Evolutionary conservation across 768 basidiomycete species (phyloP), one percentile per base, ranked within the genome.

Genomic region (Asterophora lycoperdoides): DNA sequence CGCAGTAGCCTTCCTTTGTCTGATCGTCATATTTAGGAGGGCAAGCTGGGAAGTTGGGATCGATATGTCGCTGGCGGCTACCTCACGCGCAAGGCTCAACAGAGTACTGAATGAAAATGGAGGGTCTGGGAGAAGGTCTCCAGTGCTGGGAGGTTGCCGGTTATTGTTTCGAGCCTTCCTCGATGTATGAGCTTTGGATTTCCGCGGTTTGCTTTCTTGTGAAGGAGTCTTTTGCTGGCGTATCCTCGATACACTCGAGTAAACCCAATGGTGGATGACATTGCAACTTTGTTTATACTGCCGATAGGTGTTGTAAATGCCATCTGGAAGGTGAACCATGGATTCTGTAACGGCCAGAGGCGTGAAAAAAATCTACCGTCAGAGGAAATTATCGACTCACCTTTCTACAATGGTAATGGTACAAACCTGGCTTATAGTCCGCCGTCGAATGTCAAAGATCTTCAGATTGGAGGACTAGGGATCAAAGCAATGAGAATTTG

Each of bases 241-340:
- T 17, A 37, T 46, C n/a, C 23, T 34, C 8, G 47, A 29, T 26
- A 41, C 38, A n/a, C 39, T 48, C 15, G 17, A 4, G 18, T 48
- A 39, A 19, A 48, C 39, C 47, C 47, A 48, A 15, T 32, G 23
- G 11, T 28, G 28, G 1, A 48, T 48, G 37, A 48, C 23, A 17
- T 41, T 13, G 26, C 47, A 48, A 30, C 28, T 48, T 23, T 41
- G 38, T 19, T 48, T 48, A 17, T 48, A 48, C 30, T 48, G 39
- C 19, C 47, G 47, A 28, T 48, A 41, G 3, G 47, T 48, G 17
- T 48, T 48, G 47, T 32, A 41, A 5, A 41, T 15, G 17, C 14
- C 17, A 20, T 41, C 47, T 19, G 47, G 39, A 18, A 48, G 47
- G 30, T 13, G 9, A 32, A 8, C 9, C 2, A 32, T 32, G 13